These are phyloP conservation scores for Fraxinus albicans DNA, from an alignment of 305 asterid species.

Conservation along the genomic window DNA sequence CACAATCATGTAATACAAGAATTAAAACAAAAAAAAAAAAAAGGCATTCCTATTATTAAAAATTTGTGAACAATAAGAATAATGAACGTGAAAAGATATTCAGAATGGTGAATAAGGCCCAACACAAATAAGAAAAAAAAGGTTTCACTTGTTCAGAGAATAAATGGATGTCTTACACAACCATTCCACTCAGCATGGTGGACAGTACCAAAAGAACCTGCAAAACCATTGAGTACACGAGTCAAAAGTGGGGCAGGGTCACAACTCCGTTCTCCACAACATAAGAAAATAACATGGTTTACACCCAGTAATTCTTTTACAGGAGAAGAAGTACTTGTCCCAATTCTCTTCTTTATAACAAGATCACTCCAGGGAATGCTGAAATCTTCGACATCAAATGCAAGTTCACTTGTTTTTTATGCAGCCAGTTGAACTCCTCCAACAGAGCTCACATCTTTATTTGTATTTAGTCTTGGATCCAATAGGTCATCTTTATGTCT, in stretches of 20 bases:
- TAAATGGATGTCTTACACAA: constrained; percentile 60
- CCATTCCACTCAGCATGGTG: constrained; percentile 99
- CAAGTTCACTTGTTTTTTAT: constrained; percentile 41
- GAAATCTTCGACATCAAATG: constrained; percentile 75
- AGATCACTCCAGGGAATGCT: constrained; percentile 92
- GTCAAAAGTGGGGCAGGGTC: constrained; percentile 5
- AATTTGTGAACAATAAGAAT: neutral
- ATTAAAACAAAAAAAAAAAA: neutral
- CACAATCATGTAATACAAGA: neutral
- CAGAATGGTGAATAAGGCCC: neutral
- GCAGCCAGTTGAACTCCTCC: constrained; percentile 54
- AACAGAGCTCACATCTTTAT: constrained; percentile 41
- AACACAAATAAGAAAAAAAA: constrained; percentile 13
- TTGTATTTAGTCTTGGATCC: constrained; percentile 41
- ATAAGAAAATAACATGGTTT: neutral
- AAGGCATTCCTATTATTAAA: neutral
- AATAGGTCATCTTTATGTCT: constrained; percentile 39
- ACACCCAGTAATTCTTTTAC: constrained; percentile 11
- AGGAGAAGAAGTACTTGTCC: constrained; percentile 67
- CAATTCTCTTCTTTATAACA: constrained; percentile 79
- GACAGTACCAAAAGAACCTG: constrained; percentile 98
- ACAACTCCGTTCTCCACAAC: neutral
- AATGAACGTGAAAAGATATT: neutral
- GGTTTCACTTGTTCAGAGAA: constrained; percentile 6
- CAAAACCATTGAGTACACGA: constrained; percentile 21